Evolutionary conservation across 306 rosid genomes (phyloP).

Genomic region (Pterocarpus santalinus): DNA sequence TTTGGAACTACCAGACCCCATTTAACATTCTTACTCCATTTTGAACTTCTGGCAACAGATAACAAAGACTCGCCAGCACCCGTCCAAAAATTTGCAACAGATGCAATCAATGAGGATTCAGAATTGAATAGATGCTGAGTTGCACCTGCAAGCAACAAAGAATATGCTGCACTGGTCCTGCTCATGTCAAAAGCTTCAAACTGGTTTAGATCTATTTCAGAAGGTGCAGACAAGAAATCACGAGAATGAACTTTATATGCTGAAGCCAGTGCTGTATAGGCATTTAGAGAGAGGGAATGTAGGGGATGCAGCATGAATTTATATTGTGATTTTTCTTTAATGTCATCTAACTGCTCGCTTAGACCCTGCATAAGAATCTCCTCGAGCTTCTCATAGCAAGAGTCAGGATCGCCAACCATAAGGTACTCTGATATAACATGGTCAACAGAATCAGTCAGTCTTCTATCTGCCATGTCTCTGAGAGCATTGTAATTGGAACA

Average conservation of each 20-base stretch:
- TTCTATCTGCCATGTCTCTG: conserved; percentile 51
- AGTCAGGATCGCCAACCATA: conserved; percentile 59
- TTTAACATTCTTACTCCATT: conserved; percentile 50
- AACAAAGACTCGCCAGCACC: conserved; percentile 80
- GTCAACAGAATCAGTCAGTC: conserved; percentile 58
- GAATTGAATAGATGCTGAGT: conserved; percentile 71
- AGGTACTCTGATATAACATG: conserved; percentile 68
- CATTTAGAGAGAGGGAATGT: conserved; percentile 69
- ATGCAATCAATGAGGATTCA: conserved; percentile 72
- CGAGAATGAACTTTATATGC: conserved; percentile 66
- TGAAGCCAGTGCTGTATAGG: conserved; percentile 76
- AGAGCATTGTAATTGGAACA: conserved; percentile 38
- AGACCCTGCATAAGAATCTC: conserved; percentile 61
- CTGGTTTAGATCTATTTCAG: conserved; percentile 43
- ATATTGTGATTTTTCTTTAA: conserved; percentile 45
- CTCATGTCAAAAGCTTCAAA: conserved; percentile 56
- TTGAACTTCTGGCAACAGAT: conserved; percentile 58
- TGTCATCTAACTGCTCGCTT: conserved; percentile 45
- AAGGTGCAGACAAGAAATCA: conserved; percentile 50
- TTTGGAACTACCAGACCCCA: conserved; percentile 42
- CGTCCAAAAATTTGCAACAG: conserved; percentile 73
- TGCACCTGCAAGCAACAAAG: conserved; percentile 76
- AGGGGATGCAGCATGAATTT: conserved; percentile 68
- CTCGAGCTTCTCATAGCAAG: conserved; percentile 71
- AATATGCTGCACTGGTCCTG: conserved; percentile 73